These are phyloP conservation scores for Clarireedia hainanense DNA, from an alignment of 2,329 filamentous ascomycete species.

Conservation along the genomic window DNA sequence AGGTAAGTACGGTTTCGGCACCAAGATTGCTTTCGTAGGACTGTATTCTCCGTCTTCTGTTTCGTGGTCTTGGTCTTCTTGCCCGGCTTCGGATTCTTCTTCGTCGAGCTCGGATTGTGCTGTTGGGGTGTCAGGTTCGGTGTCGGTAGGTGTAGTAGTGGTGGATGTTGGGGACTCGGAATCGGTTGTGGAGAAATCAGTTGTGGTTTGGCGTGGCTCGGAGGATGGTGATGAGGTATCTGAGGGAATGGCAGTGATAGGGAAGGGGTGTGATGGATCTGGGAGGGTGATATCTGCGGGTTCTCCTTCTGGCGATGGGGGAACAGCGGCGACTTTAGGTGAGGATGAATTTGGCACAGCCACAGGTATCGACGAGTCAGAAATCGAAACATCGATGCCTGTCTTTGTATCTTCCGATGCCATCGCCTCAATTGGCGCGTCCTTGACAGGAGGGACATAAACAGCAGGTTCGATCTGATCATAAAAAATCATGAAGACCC, in stretches of 20 bases:
- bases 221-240: too few species aligned
- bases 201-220: too few species aligned
- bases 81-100: background rate
- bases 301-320: too few species aligned
- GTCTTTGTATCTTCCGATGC: constrained; percentile 8
- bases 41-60: constrained; percentile 16
- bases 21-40: constrained; percentile 23
- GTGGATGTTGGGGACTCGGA: constrained; percentile 14
- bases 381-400: constrained; percentile 11
- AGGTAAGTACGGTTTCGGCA: constrained; percentile 12
- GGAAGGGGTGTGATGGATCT: too few species aligned
- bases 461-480: constrained; percentile 54
- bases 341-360: too few species aligned
- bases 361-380: too few species aligned
- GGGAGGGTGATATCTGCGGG: too few species aligned
- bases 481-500: constrained; percentile 97
- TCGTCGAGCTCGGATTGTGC: constrained; percentile 18
- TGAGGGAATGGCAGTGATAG: too few species aligned
- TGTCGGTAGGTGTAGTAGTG: background rate
- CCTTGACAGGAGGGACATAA: background rate
- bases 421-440: background rate
- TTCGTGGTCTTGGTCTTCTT: constrained; percentile 8
- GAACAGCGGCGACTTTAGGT: too few species aligned
- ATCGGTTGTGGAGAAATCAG: constrained; percentile 12
- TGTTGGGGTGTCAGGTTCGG: constrained; percentile 17